Percentiles rank a stretch among this genome's conserved stretches.
Evolutionary conservation across 768 basidiomycete species (phyloP).

Genomic region (Lentinula guzmanii): DNA sequence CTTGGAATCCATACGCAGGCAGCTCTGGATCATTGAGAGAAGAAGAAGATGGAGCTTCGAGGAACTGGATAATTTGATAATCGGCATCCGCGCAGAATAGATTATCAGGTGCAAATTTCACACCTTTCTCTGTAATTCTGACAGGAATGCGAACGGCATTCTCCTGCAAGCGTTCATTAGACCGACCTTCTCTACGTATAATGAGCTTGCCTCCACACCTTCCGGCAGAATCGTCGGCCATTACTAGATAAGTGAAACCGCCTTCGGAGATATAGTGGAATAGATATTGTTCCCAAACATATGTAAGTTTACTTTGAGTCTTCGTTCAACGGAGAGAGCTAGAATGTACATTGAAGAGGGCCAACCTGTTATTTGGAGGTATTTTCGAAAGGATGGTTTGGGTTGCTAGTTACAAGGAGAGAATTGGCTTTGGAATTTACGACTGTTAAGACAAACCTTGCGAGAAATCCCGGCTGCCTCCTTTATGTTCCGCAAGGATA

Average conservation of each 20-base stretch:
- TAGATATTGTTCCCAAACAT: slow-evolving; percentile 90
- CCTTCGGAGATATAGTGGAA: slow-evolving; percentile 93
- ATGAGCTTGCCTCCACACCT: slow-evolving; percentile 41
- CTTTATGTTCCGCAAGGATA: slow-evolving; percentile 85
- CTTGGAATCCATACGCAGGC: slow-evolving; percentile 64
- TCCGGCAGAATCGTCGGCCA: slow-evolving; percentile 91
- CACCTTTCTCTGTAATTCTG: slow-evolving; percentile 78
- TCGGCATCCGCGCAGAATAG: background rate
- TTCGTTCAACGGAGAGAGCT: background rate
- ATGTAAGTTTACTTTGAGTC: slow-evolving; percentile 61
- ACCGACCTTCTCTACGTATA: background rate
- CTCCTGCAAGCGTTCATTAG: slow-evolving; percentile 39
- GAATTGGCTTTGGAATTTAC: background rate
- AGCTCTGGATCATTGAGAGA: slow-evolving; percentile 42
- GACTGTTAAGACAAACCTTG: slow-evolving; percentile 52
- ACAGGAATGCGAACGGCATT: slow-evolving; percentile 91
- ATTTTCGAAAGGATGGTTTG: slow-evolving; percentile 93
- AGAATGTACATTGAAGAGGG: slow-evolving; percentile 22
- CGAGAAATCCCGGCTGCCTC: slow-evolving; percentile 80
- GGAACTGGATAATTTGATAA: slow-evolving; percentile 38
- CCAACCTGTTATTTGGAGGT: slow-evolving; percentile 77
- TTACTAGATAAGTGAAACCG: slow-evolving; percentile 83
- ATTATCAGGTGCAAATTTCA: slow-evolving; percentile 1
- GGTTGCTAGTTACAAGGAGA: slow-evolving; percentile 42
- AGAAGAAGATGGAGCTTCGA: slow-evolving; percentile 57